phyloP scores from a whole-genome alignment of 805 yeast genomes.

The Yarrowia sp. region DNA sequence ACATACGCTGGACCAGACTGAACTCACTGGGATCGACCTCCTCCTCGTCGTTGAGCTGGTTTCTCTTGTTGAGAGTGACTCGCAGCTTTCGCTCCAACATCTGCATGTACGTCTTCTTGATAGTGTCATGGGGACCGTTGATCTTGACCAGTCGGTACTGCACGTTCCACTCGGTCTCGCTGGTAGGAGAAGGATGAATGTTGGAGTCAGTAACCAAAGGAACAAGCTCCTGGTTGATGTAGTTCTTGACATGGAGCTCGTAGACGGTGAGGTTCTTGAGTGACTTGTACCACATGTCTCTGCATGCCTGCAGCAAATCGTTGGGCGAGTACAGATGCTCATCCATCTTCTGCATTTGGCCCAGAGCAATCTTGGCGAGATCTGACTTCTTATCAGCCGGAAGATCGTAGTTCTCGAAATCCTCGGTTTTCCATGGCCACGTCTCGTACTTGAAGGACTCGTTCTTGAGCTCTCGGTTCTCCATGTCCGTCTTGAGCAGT shows the following conservation, averaged over 20 bases:
- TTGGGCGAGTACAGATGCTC: background rate
- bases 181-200: conserved; percentile 5
- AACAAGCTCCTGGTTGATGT: background rate
- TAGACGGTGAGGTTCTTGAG: background rate
- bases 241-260: conserved; percentile 18
- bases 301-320: background rate
- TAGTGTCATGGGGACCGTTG: background rate
- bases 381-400: background rate
- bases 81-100: background rate
- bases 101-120: background rate
- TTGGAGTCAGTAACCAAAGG: background rate
- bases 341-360: conserved; percentile 1
- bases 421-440: conserved; percentile 15
- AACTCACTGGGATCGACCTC: background rate
- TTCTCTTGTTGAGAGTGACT: background rate
- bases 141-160: conserved; percentile 8
- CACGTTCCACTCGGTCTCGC: conserved; percentile 16
- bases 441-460: background rate
- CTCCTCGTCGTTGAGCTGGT: conserved; percentile 1
- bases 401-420: background rate
- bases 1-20: background rate
- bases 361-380: background rate
- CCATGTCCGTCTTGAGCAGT: background rate
- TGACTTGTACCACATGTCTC: background rate
- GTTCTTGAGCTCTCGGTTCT: background rate